These are phyloP conservation scores for Melampsora abietis-canadensis DNA, from an alignment of 1,284 basidiomycete species.

Conservation along the genomic window DNA sequence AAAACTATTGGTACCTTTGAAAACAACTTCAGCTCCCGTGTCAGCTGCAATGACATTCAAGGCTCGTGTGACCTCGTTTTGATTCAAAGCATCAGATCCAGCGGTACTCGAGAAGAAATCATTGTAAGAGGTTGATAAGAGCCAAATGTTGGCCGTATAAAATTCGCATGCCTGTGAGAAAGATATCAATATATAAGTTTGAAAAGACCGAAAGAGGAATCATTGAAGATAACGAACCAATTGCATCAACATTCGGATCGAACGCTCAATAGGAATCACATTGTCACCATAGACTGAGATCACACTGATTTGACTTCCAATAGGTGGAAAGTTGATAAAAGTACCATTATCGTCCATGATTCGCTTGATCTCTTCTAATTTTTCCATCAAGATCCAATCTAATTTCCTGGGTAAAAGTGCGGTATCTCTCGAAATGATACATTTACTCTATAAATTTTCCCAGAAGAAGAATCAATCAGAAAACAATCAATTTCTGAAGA, in stretches of 20 bases:
- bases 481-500: not conserved
- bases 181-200: constrained; percentile 14
- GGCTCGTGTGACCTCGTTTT: constrained; percentile 76
- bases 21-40: constrained; percentile 84
- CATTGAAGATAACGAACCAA: constrained; percentile 57
- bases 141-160: constrained; percentile 93
- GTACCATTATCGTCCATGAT: constrained; percentile 96
- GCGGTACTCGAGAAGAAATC: constrained; percentile 72
- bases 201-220: constrained; percentile 33
- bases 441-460: constrained; percentile 67
- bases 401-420: constrained; percentile 92
- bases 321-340: constrained; percentile 85
- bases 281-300: constrained; percentile 93
- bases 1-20: constrained; percentile 88
- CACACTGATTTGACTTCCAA: constrained; percentile 84
- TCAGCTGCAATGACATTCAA: constrained; percentile 80
- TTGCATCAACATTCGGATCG: constrained; percentile 91
- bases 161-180: constrained; percentile 77
- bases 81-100: constrained; percentile 70
- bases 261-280: constrained; percentile 89
- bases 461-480: not conserved
- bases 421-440: constrained; percentile 85
- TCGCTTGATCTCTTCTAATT: constrained; percentile 79
- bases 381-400: constrained; percentile 95
- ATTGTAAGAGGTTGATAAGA: constrained; percentile 78